phyloP scores from a whole-genome alignment of 192 early-diverging fungal genomes.

The Coemansia asiatica region DNA sequence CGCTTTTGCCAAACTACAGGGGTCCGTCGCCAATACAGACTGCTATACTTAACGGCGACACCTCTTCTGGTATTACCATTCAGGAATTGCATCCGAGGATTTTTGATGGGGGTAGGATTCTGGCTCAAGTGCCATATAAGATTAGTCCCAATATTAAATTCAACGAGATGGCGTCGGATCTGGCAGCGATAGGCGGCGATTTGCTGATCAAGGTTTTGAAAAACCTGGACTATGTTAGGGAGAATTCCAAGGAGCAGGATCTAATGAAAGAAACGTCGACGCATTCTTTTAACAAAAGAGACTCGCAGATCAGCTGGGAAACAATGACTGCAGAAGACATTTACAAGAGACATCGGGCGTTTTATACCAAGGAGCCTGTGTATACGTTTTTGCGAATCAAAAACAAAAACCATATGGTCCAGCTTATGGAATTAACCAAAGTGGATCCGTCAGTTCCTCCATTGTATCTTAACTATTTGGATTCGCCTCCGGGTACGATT shows the following conservation, averaged over 20 bases:
- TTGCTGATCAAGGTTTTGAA: conserved; percentile 17
- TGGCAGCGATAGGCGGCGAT: conserved; percentile 20
- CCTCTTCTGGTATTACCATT: conserved; percentile 77
- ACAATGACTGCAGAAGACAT: conserved; percentile 62
- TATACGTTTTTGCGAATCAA: conserved; percentile 37
- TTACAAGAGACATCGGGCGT: conserved; percentile 67
- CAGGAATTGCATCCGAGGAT: conserved; percentile 74
- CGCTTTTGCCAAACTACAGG: conserved; percentile 88
- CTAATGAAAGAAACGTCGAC: conserved; percentile 63
- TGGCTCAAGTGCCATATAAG: conserved; percentile 59
- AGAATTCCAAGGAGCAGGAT: conserved; percentile 65
- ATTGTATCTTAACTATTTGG: conserved; percentile 11
- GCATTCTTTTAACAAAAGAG: conserved; percentile 63
- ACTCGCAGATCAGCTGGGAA: conserved; percentile 62
- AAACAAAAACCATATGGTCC: conserved; percentile 29
- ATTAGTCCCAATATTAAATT: not conserved
- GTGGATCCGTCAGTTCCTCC: conserved; percentile 9
- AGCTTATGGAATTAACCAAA: conserved; percentile 25
- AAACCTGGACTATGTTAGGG: conserved; percentile 38
- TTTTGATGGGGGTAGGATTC: conserved; percentile 86
- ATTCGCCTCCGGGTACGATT: conserved; percentile 22
- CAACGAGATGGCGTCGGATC: conserved; percentile 12
- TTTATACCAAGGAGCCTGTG: conserved; percentile 34
- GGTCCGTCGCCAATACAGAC: conserved; percentile 90
- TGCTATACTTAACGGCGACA: conserved; percentile 75